Conservation (phyloP, 2,329 filamentous ascomycete species). For the Chaetothyriales sp. region DNA sequence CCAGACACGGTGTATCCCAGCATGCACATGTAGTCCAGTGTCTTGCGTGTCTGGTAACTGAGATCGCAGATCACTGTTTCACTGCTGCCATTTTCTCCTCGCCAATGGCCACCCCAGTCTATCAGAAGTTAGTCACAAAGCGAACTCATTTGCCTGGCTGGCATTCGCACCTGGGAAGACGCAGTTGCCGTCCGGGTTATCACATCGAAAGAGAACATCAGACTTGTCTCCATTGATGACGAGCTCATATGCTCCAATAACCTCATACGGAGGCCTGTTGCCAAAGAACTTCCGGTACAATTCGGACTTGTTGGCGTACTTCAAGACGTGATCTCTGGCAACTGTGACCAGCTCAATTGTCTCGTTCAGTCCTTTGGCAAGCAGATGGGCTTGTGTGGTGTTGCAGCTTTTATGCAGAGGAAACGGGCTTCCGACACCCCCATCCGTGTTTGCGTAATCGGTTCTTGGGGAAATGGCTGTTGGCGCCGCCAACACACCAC, state of each 20-base stretch:
- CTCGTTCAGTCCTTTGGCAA: conserved; percentile 43
- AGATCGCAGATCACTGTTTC: conserved; percentile 56
- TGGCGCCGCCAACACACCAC: conserved; percentile 1
- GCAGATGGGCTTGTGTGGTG: conserved; percentile 41
- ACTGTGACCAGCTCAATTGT: conserved; percentile 42
- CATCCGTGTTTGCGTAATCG: conserved; percentile 15
- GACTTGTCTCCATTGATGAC: conserved; percentile 43
- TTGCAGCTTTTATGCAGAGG: conserved; percentile 54
- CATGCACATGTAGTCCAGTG: conserved; percentile 45
- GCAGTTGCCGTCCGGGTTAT: conserved; percentile 54
- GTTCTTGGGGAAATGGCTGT: background rate
- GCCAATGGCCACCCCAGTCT: conserved; percentile 56
- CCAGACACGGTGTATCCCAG: conserved; percentile 47
- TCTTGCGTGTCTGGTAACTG: conserved; percentile 43
- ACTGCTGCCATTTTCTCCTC: conserved; percentile 46
- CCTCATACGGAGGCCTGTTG: conserved; percentile 39
- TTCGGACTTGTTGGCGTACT: conserved; percentile 39
- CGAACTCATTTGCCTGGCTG: background rate
- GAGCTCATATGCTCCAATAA: conserved; percentile 48
- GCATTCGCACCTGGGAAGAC: conserved; percentile 25
- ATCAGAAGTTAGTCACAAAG: background rate
- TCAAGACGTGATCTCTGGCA: conserved; percentile 42
- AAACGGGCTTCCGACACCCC: conserved; percentile 27
- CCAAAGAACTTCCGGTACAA: conserved; percentile 55
- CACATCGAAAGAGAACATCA: conserved; percentile 49